Evolutionary conservation across 345 rosid genomes (phyloP).

Genomic region (Abelmoschus esculentus): DNA sequence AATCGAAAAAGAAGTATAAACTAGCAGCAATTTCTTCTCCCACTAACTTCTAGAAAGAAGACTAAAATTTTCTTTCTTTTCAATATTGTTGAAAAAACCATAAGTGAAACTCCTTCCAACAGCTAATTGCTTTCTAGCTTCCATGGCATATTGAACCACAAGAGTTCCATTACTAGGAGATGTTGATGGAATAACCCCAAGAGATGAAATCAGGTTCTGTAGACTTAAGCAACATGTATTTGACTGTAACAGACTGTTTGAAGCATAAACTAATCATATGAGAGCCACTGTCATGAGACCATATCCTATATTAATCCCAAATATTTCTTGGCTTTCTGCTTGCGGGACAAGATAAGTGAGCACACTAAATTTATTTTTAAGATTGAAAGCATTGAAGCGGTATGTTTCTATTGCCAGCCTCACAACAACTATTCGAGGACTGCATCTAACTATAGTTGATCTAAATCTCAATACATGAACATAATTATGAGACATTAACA

Average conservation of each 20-base stretch:
- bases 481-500: constrained; percentile 66
- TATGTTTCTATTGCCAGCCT: constrained; percentile 84
- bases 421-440: constrained; percentile 70
- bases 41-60: too few species aligned
- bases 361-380: constrained; percentile 82
- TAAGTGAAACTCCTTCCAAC: too few species aligned
- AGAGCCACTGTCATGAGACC: constrained; percentile 98
- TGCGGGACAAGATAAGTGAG: constrained; percentile 96
- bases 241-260: constrained; percentile 50
- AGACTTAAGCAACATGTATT: constrained; percentile 76
- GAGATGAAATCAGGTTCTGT: constrained; percentile 61
- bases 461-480: constrained; percentile 88
- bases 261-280: constrained; percentile 91
- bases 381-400: constrained; percentile 84
- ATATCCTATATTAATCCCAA: constrained; percentile 67
- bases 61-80: too few species aligned
- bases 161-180: constrained; percentile 66
- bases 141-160: constrained; percentile 96
- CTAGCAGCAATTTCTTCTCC: too few species aligned
- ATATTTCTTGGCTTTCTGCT: constrained; percentile 54
- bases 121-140: constrained; percentile 88
- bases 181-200: constrained; percentile 69
- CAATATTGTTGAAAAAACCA: too few species aligned
- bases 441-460: constrained; percentile 88
- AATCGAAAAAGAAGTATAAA: too few species aligned